A percentile compares a stretch with the other conserved stretches of the same genome.
Evolutionary conservation across 352 stramenopile genomes (phyloP).

Genomic region (Plasmopara halstedii): DNA sequence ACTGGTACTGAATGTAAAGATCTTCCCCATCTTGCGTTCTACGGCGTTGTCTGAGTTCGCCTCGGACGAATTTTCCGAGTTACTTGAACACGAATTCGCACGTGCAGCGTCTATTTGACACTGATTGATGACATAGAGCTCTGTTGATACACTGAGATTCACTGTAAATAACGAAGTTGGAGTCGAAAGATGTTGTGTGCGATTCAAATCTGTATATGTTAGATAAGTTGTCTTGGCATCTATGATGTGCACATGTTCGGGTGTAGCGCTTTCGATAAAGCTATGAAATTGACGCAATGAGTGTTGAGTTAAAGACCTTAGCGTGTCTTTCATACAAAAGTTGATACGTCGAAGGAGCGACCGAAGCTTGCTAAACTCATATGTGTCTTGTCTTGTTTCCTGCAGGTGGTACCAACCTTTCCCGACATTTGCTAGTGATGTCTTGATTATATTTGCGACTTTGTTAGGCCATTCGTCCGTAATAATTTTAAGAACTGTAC

Average conservation of each 20-base stretch:
- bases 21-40: slow-evolving; percentile 32
- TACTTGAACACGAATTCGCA: slow-evolving; percentile 52
- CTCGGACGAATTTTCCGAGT: slow-evolving; percentile 58
- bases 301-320: slow-evolving; percentile 63
- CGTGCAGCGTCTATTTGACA: slow-evolving; percentile 58
- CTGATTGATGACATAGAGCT: slow-evolving; percentile 74
- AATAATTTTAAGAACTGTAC: slow-evolving; percentile 63
- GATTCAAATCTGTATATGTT: slow-evolving; percentile 54
- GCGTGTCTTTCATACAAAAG: slow-evolving; percentile 77
- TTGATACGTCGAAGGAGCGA: slow-evolving; percentile 69
- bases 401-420: slow-evolving; percentile 86
- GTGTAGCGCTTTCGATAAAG: slow-evolving; percentile 48
- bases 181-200: slow-evolving; percentile 37
- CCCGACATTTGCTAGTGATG: slow-evolving; percentile 58
- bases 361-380: slow-evolving; percentile 82
- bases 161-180: slow-evolving; percentile 67
- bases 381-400: slow-evolving; percentile 76
- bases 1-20: slow-evolving; percentile 66
- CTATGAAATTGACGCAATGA: slow-evolving; percentile 70
- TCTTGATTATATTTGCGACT: slow-evolving; percentile 59
- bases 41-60: slow-evolving; percentile 44
- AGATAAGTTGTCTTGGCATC: slow-evolving; percentile 68
- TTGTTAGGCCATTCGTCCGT: slow-evolving; percentile 79
- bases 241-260: slow-evolving; percentile 60
- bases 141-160: slow-evolving; percentile 58